These are phyloP conservation scores for Phoenix roebelenii DNA, from an alignment of 176 grass and related monocot species.

Conservation along the genomic window DNA sequence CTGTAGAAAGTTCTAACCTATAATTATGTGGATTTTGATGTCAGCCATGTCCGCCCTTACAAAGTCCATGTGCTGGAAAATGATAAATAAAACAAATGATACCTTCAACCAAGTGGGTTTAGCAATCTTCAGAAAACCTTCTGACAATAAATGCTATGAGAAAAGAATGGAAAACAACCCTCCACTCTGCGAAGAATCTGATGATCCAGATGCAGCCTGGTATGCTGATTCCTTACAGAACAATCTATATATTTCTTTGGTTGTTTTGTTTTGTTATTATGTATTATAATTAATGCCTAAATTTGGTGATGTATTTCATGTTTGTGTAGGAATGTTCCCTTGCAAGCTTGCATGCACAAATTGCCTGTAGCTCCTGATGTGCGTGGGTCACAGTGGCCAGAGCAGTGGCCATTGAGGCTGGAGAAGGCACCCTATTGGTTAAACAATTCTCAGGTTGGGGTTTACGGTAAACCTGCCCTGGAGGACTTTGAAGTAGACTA, in stretches of 20 bases:
- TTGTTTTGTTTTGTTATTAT: constrained; percentile 1
- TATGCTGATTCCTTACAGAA: constrained; percentile 10
- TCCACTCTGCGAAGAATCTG: constrained; percentile 48
- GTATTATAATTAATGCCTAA: constrained; percentile 1
- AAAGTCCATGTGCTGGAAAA: constrained; percentile 78
- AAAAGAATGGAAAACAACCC: constrained; percentile 41
- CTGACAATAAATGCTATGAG: constrained; percentile 53
- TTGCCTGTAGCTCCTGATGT: constrained; percentile 26
- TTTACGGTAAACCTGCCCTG: constrained; percentile 62
- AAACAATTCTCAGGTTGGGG: constrained; percentile 46
- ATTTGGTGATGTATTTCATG: constrained; percentile 2
- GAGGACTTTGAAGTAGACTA: constrained; percentile 74
- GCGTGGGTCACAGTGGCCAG: constrained; percentile 61
- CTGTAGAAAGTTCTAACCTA: too few species aligned
- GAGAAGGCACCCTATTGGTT: constrained; percentile 70
- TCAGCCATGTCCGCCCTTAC: constrained; percentile 63
- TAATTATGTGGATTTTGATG: too few species aligned
- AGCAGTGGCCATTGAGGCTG: constrained; percentile 62
- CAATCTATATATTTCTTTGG: constrained; percentile 1
- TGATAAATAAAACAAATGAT: constrained; percentile 67
- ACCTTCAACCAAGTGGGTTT: constrained; percentile 51
- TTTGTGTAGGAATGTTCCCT: constrained; percentile 49
- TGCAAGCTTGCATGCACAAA: constrained; percentile 71
- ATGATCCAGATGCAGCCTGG: constrained; percentile 78
- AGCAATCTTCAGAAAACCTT: constrained; percentile 66